Evolutionary conservation across 305 asterid species (phyloP).

Genomic region (Fraxinus paxiana): DNA sequence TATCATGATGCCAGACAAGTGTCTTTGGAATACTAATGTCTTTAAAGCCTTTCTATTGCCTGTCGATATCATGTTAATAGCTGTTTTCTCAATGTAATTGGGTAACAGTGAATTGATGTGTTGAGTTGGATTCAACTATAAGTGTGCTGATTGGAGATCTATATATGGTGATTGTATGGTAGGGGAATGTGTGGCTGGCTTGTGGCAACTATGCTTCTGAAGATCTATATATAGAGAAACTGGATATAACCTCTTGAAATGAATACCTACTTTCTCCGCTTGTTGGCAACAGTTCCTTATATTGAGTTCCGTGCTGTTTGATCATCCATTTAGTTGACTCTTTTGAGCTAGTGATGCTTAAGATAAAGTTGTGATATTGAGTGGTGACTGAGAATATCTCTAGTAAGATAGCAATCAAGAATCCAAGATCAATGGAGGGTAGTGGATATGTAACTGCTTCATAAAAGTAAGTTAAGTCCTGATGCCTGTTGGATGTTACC

Average conservation of each 20-base stretch:
- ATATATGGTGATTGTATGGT: neutral
- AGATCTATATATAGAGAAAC: neutral
- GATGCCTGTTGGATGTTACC: conserved; percentile 15
- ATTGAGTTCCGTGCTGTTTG: conserved; percentile 12
- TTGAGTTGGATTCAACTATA: conserved; percentile 15
- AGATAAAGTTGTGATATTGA: conserved; percentile 20
- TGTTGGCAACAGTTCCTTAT: conserved; percentile 7
- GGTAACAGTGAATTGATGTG: conserved; percentile 7
- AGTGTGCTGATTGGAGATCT: conserved; percentile 15
- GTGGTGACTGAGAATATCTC: conserved; percentile 16
- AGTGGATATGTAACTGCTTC: neutral
- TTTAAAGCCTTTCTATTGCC: conserved; percentile 10
- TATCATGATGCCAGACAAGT: conserved; percentile 10
- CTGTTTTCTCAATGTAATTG: conserved; percentile 7
- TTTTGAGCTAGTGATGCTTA: conserved; percentile 12
- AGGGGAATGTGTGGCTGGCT: neutral
- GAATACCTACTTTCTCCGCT: neutral
- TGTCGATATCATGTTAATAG: conserved; percentile 6
- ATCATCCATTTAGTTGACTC: conserved; percentile 6
- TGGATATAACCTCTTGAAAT: conserved; percentile 5
- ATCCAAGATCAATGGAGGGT: conserved; percentile 6
- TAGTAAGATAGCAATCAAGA: conserved; percentile 24
- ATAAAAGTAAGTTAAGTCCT: neutral
- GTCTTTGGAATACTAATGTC: neutral
- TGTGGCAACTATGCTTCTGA: neutral